These are phyloP conservation scores for Trichosporon sp. DNA, from an alignment of 1,284 basidiomycete species.

Conservation along the genomic window DNA sequence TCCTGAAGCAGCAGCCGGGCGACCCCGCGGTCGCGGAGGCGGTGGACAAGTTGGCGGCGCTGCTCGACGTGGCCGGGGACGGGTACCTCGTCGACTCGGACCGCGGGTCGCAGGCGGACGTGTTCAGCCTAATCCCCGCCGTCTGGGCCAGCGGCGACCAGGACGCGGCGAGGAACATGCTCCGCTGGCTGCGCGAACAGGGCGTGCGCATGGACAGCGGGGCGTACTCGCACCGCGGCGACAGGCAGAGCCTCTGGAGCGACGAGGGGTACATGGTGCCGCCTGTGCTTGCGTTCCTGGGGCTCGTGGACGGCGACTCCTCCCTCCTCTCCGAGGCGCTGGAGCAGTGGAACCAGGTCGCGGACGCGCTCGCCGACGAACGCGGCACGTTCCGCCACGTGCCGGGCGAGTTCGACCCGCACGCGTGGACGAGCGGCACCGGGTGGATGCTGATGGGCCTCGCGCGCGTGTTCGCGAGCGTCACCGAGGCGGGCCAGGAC, in stretches of 20 bases:
- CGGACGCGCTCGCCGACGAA: constrained; percentile 50
- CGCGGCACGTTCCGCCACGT: constrained; percentile 53
- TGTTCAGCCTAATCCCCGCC: background rate
- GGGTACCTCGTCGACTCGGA: background rate
- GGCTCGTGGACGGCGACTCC: constrained; percentile 51
- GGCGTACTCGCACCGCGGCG: constrained; percentile 27
- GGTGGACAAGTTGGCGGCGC: background rate
- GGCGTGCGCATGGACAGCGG: background rate
- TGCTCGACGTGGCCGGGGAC: background rate
- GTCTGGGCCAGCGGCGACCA: background rate
- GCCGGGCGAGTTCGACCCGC: constrained; percentile 51
- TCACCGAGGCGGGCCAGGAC: constrained; percentile 14
- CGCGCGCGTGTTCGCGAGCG: constrained; percentile 26
- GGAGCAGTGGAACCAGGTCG: constrained; percentile 55
- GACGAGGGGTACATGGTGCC: constrained; percentile 62
- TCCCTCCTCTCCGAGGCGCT: constrained; percentile 53
- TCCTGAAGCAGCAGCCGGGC: background rate
- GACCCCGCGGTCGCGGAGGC: background rate
- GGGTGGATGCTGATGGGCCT: constrained; percentile 36
- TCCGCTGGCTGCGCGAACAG: background rate
- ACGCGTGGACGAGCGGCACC: constrained; percentile 57
- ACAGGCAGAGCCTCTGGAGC: constrained; percentile 52
- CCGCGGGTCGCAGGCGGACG: background rate
- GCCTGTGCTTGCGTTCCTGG: constrained; percentile 59
- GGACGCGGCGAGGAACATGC: background rate